These are phyloP conservation scores for Filosporella fistucella DNA, from an alignment of 495 filamentous ascomycete species.

Conservation along the genomic window DNA sequence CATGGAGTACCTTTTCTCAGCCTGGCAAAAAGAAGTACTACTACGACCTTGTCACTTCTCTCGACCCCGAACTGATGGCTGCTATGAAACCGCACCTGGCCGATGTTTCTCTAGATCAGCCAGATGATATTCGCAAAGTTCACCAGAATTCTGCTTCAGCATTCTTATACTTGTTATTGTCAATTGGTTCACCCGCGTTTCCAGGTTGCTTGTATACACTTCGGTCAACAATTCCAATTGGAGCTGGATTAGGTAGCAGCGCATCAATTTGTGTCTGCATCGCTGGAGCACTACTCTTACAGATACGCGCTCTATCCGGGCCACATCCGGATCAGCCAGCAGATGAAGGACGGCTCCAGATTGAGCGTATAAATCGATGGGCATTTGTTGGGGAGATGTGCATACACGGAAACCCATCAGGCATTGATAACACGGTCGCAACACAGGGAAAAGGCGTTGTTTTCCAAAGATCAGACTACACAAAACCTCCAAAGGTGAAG, in stretches of 20 bases:
- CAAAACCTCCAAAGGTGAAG: constrained; percentile 70
- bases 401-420: constrained; percentile 93
- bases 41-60: constrained; percentile 77
- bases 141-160: constrained; percentile 73
- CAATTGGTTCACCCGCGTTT: constrained; percentile 72
- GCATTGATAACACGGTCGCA: constrained; percentile 96
- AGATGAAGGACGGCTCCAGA: constrained; percentile 74
- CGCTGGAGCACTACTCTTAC: constrained; percentile 78
- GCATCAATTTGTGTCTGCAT: constrained; percentile 89
- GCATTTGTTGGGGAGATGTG: constrained; percentile 95
- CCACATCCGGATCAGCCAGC: constrained; percentile 85
- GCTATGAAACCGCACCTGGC: constrained; percentile 73
- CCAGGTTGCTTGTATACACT: constrained; percentile 83
- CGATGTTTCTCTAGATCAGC: constrained; percentile 57
- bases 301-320: constrained; percentile 79
- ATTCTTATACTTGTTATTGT: constrained; percentile 92
- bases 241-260: constrained; percentile 87
- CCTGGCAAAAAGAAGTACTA: constrained; percentile 88
- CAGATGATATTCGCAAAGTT: constrained; percentile 66
- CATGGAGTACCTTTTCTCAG: constrained; percentile 75
- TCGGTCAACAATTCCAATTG: constrained; percentile 90
- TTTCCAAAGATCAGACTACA: constrained; percentile 77
- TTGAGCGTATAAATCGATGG: constrained; percentile 95
- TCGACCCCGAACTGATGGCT: constrained; percentile 75
- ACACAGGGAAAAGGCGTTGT: constrained; percentile 89